Conservation (phyloP, 2,329 filamentous ascomycete genomes). For the Rhinocladiella mackenziei region DNA sequence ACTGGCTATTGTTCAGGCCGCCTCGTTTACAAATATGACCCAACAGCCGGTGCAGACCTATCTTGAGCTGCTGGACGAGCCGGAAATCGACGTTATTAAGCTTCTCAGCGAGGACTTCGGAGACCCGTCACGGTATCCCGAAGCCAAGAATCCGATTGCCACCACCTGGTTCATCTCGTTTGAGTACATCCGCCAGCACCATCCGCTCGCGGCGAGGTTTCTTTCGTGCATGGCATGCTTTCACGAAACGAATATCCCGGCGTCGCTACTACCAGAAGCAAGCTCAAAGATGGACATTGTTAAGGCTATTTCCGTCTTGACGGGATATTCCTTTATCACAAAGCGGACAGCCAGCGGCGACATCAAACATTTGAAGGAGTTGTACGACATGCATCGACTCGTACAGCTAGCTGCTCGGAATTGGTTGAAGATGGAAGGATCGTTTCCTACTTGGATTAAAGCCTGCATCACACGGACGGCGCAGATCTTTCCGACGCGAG, state of each 20-base stretch:
- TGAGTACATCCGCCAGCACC: slow-evolving; percentile 32
- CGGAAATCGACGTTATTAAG: slow-evolving; percentile 31
- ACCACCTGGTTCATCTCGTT: slow-evolving; percentile 41
- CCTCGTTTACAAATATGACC: slow-evolving; percentile 27
- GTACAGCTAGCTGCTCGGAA: slow-evolving; percentile 37
- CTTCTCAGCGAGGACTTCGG: slow-evolving; percentile 35
- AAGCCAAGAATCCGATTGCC: slow-evolving; percentile 34
- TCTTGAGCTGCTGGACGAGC: slow-evolving; percentile 26
- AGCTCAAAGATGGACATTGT: slow-evolving; percentile 23
- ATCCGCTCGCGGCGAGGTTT: slow-evolving; percentile 36
- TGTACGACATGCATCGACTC: slow-evolving; percentile 34
- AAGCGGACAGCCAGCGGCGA: not conserved
- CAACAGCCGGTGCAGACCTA: slow-evolving; percentile 17
- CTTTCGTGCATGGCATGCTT: slow-evolving; percentile 38
- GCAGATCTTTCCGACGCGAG: slow-evolving; percentile 27
- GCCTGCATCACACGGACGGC: slow-evolving; percentile 25
- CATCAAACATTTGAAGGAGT: not conserved
- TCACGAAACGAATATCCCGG: slow-evolving; percentile 33
- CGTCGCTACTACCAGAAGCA: slow-evolving; percentile 32
- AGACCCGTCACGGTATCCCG: slow-evolving; percentile 32
- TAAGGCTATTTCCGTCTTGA: slow-evolving; percentile 35
- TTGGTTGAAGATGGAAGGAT: slow-evolving; percentile 32
- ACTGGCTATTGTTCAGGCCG: slow-evolving; percentile 31
- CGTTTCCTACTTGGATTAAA: slow-evolving; percentile 20
- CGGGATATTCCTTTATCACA: slow-evolving; percentile 35